Percentiles rank a stretch among this genome's conserved stretches.
These are phyloP conservation scores for Raphidocelis subcapitata DNA, from an alignment of 139 green algal genomes.

Conservation along the genomic window DNA sequence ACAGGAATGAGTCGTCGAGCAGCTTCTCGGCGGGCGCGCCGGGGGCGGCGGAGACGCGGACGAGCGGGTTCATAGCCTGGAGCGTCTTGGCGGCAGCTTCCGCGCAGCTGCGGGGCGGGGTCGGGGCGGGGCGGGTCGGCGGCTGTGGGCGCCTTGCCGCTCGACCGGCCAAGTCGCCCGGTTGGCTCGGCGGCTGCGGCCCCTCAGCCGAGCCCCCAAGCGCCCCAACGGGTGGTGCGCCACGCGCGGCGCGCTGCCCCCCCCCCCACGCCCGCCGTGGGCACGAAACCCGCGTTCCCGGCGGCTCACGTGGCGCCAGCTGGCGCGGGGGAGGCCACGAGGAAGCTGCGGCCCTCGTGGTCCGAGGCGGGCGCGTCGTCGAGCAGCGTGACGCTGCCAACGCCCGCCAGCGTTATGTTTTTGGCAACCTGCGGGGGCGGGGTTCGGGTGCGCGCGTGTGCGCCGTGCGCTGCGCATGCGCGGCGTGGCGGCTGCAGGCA, in stretches of 20 bases:
- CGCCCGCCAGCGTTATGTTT: constrained; percentile 88
- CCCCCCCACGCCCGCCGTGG: too few relatives aligned
- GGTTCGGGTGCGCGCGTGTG: too few relatives aligned
- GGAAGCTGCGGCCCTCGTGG: constrained; percentile 63
- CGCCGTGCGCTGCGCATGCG: not conserved
- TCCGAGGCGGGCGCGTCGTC: constrained; percentile 50
- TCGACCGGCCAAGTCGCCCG: too few relatives aligned
- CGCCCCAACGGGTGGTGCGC: too few relatives aligned
- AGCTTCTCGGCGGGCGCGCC: constrained; percentile 16
- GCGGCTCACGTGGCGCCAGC: not conserved
- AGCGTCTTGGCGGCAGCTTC: constrained; percentile 61
- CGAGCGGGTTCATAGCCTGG: constrained; percentile 88
- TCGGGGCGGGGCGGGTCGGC: not conserved
- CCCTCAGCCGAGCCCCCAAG: not conserved
- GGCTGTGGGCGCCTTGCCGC: too few relatives aligned
- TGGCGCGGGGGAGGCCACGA: constrained; percentile 44
- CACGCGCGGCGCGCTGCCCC: too few relatives aligned
- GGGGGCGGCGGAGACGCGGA: constrained; percentile 49
- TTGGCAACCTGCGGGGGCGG: constrained; percentile 77
- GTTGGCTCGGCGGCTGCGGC: not conserved
- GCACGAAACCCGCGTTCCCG: too few relatives aligned
- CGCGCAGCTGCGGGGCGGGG: constrained; percentile 44
- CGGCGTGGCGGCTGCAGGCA: too few relatives aligned
- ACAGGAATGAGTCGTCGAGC: constrained; percentile 7
- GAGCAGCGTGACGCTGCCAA: constrained; percentile 68